These are phyloP conservation scores for Hypoxylon sp. DNA, from an alignment of 2,329 filamentous ascomycete genomes.

Conservation along the genomic window DNA sequence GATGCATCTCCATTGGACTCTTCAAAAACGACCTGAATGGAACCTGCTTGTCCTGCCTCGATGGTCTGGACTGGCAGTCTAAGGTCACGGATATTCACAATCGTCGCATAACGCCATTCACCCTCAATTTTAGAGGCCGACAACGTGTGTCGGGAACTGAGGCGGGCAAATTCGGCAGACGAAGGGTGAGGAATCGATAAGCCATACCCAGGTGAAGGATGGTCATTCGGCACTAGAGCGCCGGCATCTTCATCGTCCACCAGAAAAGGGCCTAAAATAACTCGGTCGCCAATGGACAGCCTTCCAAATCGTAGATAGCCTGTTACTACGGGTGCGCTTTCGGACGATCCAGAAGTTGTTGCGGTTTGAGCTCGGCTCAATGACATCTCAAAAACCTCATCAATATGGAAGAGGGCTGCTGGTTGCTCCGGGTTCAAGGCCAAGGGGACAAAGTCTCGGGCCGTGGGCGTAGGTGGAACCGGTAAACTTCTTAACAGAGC, in stretches of 20 bases:
- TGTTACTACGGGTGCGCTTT: conserved; percentile 75
- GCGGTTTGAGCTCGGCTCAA: conserved; percentile 70
- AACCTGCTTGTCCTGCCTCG: conserved; percentile 87
- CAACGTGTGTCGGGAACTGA: conserved; percentile 68
- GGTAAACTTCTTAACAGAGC: conserved; percentile 84
- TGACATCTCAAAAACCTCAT: conserved; percentile 87
- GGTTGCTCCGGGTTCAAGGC: conserved; percentile 72
- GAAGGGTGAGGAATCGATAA: conserved; percentile 68
- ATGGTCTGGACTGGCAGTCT: conserved; percentile 85
- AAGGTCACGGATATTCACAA: conserved; percentile 90
- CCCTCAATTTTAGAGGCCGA: conserved; percentile 68
- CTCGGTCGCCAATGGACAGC: conserved; percentile 81
- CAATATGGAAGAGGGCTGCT: conserved; percentile 84
- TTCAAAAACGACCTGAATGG: conserved; percentile 82
- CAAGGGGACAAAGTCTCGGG: conserved; percentile 69
- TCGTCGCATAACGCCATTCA: conserved; percentile 84
- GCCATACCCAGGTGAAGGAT: conserved; percentile 64
- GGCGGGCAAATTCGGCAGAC: conserved; percentile 67
- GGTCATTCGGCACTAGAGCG: conserved; percentile 61
- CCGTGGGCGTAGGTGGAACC: conserved; percentile 70
- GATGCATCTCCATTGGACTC: conserved; percentile 55
- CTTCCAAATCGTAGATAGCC: conserved; percentile 86
- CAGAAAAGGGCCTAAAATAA: conserved; percentile 85
- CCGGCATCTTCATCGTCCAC: conserved; percentile 66
- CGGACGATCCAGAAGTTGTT: conserved; percentile 43